Evolutionary conservation across 306 rosid species (phyloP), one percentile per base, ranked within the genome.

Genomic region (Prunus mira): DNA sequence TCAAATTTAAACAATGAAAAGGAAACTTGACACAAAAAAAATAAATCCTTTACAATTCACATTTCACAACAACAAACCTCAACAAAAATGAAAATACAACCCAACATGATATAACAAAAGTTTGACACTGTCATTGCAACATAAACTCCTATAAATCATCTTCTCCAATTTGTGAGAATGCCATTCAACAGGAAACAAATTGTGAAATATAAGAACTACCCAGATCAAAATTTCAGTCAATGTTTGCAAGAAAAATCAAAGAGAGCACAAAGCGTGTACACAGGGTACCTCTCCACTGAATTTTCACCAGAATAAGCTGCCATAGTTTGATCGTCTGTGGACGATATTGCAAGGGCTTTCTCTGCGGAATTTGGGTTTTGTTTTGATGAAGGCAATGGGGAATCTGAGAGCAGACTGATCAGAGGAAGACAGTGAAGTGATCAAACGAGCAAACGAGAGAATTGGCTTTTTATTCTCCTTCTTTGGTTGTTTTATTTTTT

Each of bases 241-340:
- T 27, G 15, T 38, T 38, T 54, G 76, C 46, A 46, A 63, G n/a
- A 30, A 22, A 12, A 38, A 38, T n/a, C 38, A 58, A 15, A 14
- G 9, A 12, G 18, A 34, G 19, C 34, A 20, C 5, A 32, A 5
- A 56, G 60, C 15, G 4, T 10, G 27, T 7, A 60, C 9, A 30
- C 9, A 30, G 56, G 34, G 69, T 79, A 91, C 94, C 92, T 82
- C 50, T 75, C 82, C 17, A 71, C 57, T 65, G 73, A 74, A 57
- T 85, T 86, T 32, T 80, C 78, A 32, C 81, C 30, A 65, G 65
- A 52, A 17, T 87, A 38, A 30, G 79, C 84, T 24, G 89, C 80
- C 96, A 90, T 91, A 18, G 82, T 68, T 79, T 61, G 78, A 74
- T 61, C 30, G 69, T 11, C 11, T 0, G 5, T 3, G 52, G 72